Conservation (phyloP, 1,284 basidiomycete genomes). For the Fomitopsis pinicola region DNA sequence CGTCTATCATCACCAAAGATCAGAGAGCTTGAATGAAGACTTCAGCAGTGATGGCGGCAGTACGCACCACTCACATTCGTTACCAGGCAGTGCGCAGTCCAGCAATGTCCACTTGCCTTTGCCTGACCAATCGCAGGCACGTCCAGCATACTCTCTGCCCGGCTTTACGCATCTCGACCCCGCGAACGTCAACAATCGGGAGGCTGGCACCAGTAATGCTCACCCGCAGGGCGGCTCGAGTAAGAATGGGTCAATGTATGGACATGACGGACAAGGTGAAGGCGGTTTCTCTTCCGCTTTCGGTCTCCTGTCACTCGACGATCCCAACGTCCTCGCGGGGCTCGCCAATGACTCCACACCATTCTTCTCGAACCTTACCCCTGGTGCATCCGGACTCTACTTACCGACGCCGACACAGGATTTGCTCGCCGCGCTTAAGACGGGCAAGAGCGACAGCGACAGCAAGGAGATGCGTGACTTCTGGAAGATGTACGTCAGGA, state of each 20-base stretch:
- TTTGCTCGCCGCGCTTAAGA: slow-evolving; percentile 22
- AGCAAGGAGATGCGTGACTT: slow-evolving; percentile 60
- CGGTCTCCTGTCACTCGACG: slow-evolving; percentile 68
- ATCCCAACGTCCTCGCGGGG: slow-evolving; percentile 58
- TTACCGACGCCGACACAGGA: slow-evolving; percentile 23
- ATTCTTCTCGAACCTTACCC: slow-evolving; percentile 48
- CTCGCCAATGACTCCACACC: slow-evolving; percentile 50
- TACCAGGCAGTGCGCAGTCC: slow-evolving; percentile 24
- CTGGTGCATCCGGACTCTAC: slow-evolving; percentile 10
- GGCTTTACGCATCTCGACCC: slow-evolving; percentile 3
- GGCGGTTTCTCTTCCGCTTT: slow-evolving; percentile 62
- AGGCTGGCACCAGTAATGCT: background rate
- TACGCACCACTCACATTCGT: slow-evolving; percentile 15
- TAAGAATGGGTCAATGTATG: slow-evolving; percentile 6
- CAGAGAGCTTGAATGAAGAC: slow-evolving; percentile 22
- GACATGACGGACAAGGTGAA: slow-evolving; percentile 23
- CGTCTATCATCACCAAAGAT: slow-evolving; percentile 11
- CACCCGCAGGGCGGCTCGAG: background rate
- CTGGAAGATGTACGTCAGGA: slow-evolving; percentile 73
- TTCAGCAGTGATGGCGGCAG: slow-evolving; percentile 22
- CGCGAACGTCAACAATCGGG: background rate
- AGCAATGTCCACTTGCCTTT: slow-evolving; percentile 23
- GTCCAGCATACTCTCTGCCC: slow-evolving; percentile 2
- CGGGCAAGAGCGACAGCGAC: slow-evolving; percentile 39
- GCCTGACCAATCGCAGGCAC: slow-evolving; percentile 14